A percentile compares a stretch with the other conserved stretches of the same genome.
These are phyloP conservation scores for Plantago rigida DNA, from an alignment of 305 asterid genomes.

Conservation along the genomic window DNA sequence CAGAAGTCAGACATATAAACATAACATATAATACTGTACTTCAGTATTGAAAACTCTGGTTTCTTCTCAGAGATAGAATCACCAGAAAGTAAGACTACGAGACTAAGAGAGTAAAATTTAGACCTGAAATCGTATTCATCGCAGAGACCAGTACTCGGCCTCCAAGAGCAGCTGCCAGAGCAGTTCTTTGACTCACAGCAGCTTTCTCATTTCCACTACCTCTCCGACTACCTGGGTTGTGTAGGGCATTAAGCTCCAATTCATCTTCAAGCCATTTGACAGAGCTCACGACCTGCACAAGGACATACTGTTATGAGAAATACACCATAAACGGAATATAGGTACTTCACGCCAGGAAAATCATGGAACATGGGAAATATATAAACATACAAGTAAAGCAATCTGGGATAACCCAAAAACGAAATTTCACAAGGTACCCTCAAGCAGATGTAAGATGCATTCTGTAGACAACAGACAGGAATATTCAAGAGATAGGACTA, in stretches of 20 bases:
- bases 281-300: constrained; percentile 91
- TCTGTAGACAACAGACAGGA: constrained; percentile 9
- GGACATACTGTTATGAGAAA: constrained; percentile 23
- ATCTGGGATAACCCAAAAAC: constrained; percentile 10
- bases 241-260: constrained; percentile 98
- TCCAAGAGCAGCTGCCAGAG: constrained; percentile 95
- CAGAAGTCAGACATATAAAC: constrained; percentile 24
- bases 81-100: constrained; percentile 22
- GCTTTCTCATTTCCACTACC: constrained; percentile 97
- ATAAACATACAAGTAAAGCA: constrained; percentile 17
- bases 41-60: constrained; percentile 19
- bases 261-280: constrained; percentile 99
- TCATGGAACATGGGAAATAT: constrained; percentile 1
- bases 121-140: constrained; percentile 89
- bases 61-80: not conserved
- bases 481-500: not conserved
- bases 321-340: not conserved
- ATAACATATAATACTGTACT: constrained; percentile 17
- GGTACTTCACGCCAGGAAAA: not conserved
- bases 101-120: constrained; percentile 12
- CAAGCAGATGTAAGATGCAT: constrained; percentile 19
- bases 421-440: constrained; percentile 15
- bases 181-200: constrained; percentile 83
- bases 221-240: constrained; percentile 90
- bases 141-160: constrained; percentile 90